Percentiles rank a stretch among this genome's conserved stretches.
Conservation (phyloP, 2,329 filamentous ascomycete genomes). For the Neopestalotiopsis sp. region DNA sequence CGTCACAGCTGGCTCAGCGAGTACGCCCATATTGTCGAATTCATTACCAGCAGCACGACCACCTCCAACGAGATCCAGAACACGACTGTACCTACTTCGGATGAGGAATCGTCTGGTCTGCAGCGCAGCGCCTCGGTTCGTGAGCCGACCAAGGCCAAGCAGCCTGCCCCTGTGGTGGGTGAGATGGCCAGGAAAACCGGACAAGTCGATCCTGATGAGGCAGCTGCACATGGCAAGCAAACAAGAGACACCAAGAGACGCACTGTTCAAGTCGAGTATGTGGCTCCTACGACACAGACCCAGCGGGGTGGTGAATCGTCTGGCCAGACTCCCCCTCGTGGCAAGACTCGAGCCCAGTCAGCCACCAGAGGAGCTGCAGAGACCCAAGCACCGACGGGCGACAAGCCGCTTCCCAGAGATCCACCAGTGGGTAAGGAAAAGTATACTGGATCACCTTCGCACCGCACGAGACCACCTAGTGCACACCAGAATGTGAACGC, state of each 20-base stretch:
- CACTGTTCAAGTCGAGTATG: slow-evolving; percentile 97
- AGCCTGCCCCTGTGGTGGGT: slow-evolving; percentile 54
- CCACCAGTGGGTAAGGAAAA: slow-evolving; percentile 54
- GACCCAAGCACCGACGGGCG: slow-evolving; percentile 45
- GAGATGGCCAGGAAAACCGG: slow-evolving; percentile 77
- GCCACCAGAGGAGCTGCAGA: slow-evolving; percentile 60
- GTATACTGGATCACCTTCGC: slow-evolving; percentile 41
- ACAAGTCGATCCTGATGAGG: slow-evolving; percentile 72
- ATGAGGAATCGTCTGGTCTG: slow-evolving; percentile 65
- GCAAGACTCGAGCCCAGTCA: slow-evolving; percentile 56
- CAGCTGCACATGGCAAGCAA: slow-evolving; percentile 56
- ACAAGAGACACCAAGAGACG: slow-evolving; percentile 89
- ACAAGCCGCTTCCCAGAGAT: slow-evolving; percentile 67
- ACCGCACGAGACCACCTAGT: slow-evolving; percentile 50
- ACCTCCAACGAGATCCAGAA: slow-evolving; percentile 85
- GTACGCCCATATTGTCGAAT: slow-evolving; percentile 93
- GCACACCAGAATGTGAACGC: slow-evolving; percentile 53
- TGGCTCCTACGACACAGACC: slow-evolving; percentile 87
- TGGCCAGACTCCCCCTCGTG: slow-evolving; percentile 32
- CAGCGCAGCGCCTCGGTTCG: slow-evolving; percentile 92
- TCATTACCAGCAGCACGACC: slow-evolving; percentile 95
- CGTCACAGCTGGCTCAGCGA: slow-evolving; percentile 98
- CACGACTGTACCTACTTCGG: slow-evolving; percentile 68
- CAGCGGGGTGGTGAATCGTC: slow-evolving; percentile 65
- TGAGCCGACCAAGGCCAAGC: slow-evolving; percentile 77